These are phyloP conservation scores for Gymnopilus junonius DNA, from an alignment of 768 basidiomycete genomes.

Conservation along the genomic window DNA sequence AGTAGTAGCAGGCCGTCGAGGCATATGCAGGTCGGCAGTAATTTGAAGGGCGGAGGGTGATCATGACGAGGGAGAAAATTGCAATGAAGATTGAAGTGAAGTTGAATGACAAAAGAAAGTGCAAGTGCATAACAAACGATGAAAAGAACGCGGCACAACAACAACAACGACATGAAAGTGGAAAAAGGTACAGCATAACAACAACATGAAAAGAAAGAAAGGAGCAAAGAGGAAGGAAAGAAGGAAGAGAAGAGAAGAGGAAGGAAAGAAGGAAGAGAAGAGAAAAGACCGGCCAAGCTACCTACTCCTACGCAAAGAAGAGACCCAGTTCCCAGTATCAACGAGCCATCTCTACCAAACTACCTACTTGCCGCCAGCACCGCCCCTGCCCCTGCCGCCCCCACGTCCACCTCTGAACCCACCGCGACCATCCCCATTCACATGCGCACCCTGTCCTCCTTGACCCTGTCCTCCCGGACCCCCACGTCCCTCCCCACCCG, in stretches of 20 bases:
- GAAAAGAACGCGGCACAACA: background rate
- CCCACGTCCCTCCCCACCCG: constrained; percentile 21
- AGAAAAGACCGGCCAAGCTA: constrained; percentile 3
- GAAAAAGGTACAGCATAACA: constrained; percentile 1
- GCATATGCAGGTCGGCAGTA: no score
- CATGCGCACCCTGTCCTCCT: constrained; percentile 14
- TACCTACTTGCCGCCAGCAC: constrained; percentile 22
- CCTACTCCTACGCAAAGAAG: background rate
- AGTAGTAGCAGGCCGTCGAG: no score
- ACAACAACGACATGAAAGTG: background rate
- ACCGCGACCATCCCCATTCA: constrained; percentile 41
- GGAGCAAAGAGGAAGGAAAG: background rate
- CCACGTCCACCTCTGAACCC: constrained; percentile 28
- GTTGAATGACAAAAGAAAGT: background rate
- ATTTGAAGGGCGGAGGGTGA: no score
- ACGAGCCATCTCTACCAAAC: background rate
- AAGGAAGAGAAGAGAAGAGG: constrained; percentile 2
- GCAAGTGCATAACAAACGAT: background rate
- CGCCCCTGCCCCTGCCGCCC: constrained; percentile 29
- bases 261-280: background rate
- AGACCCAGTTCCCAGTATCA: background rate
- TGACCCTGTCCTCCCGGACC: constrained; percentile 27
- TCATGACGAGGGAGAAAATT: background rate
- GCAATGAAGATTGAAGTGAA: constrained; percentile 4
- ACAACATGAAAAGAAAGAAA: constrained; percentile 6